A percentile compares a stretch with the other conserved stretches of the same genome.
Evolutionary conservation across 108 stramenopile species (phyloP).

Genomic region (Cyclotella kingstonii): DNA sequence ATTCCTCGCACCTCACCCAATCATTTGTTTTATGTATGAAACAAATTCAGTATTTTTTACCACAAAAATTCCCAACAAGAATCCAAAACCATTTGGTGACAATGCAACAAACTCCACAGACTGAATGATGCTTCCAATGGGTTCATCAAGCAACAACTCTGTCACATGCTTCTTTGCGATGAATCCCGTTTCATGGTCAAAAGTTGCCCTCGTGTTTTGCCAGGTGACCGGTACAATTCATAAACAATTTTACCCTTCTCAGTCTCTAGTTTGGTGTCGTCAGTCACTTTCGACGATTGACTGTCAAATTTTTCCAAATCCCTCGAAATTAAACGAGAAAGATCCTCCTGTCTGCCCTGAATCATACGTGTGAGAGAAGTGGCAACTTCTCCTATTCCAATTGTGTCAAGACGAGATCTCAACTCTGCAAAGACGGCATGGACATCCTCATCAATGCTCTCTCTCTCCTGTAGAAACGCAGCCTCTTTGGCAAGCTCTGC

Average conservation of each 20-base stretch:
- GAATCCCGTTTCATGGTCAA: too few species aligned
- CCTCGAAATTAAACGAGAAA: slow-evolving; percentile 24
- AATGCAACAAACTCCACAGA: too few species aligned
- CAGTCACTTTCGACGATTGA: not conserved
- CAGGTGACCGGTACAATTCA: slow-evolving; percentile 18
- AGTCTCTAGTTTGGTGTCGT: not conserved
- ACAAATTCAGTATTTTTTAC: too few species aligned
- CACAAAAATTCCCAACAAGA: too few species aligned
- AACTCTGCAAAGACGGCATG: slow-evolving; percentile 11
- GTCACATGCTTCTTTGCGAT: too few species aligned
- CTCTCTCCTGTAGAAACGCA: not conserved
- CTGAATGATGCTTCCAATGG: too few species aligned
- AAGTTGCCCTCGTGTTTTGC: too few species aligned
- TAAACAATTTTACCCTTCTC: slow-evolving; percentile 33
- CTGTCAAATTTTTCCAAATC: slow-evolving; percentile 28
- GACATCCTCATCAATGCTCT: slow-evolving; percentile 6
- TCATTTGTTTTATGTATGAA: too few species aligned
- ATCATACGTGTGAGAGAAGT: slow-evolving; percentile 10
- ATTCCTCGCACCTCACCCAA: too few species aligned
- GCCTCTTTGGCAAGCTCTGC: slow-evolving; percentile 1
- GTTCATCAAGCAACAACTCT: too few species aligned
- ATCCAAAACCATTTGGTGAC: too few species aligned
- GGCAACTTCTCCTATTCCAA: slow-evolving; percentile 16
- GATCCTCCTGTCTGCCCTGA: slow-evolving; percentile 27
- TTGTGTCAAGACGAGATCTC: slow-evolving; percentile 20